These are phyloP conservation scores for Clonostachys rosea DNA, from an alignment of 2,329 filamentous ascomycete genomes.

Conservation along the genomic window DNA sequence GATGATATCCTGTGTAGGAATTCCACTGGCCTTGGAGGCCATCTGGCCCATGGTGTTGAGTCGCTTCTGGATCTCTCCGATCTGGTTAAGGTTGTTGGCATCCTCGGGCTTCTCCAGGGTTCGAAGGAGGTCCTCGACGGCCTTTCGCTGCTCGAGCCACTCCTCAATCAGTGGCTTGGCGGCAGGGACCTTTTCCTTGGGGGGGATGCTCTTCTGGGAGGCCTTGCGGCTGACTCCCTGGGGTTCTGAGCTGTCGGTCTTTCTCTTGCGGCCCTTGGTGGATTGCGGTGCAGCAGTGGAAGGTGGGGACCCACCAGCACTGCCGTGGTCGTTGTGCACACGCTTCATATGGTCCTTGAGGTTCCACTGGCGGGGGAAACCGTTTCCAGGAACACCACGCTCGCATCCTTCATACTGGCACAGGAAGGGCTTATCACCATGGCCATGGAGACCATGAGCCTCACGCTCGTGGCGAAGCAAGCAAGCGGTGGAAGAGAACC, in stretches of 20 bases:
- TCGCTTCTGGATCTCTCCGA: slow-evolving; percentile 44
- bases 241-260: slow-evolving; percentile 43
- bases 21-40: slow-evolving; percentile 6
- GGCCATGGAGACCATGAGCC: slow-evolving; percentile 91
- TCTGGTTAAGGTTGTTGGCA: slow-evolving; percentile 46
- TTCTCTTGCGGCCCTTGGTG: slow-evolving; percentile 52
- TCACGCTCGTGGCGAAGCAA: slow-evolving; percentile 92
- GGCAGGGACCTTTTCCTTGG: slow-evolving; percentile 19
- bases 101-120: slow-evolving; percentile 45
- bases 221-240: slow-evolving; percentile 41
- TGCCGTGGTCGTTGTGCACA: slow-evolving; percentile 67
- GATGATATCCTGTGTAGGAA: too few species aligned
- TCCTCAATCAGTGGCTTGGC: slow-evolving; percentile 41
- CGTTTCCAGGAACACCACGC: slow-evolving; percentile 74
- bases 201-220: slow-evolving; percentile 31
- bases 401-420: slow-evolving; percentile 88
- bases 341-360: slow-evolving; percentile 95
- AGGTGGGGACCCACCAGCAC: slow-evolving; percentile 33
- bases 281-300: slow-evolving; percentile 19
- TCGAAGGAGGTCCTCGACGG: slow-evolving; percentile 54
- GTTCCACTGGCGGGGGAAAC: slow-evolving; percentile 95
- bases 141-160: slow-evolving; percentile 59
- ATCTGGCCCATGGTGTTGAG: slow-evolving; percentile 49
- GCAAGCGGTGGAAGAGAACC: slow-evolving; percentile 93
- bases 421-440: slow-evolving; percentile 86